phyloP scores from a whole-genome alignment of 2,329 filamentous ascomycete genomes.

The Colletotrichum coccodes region DNA sequence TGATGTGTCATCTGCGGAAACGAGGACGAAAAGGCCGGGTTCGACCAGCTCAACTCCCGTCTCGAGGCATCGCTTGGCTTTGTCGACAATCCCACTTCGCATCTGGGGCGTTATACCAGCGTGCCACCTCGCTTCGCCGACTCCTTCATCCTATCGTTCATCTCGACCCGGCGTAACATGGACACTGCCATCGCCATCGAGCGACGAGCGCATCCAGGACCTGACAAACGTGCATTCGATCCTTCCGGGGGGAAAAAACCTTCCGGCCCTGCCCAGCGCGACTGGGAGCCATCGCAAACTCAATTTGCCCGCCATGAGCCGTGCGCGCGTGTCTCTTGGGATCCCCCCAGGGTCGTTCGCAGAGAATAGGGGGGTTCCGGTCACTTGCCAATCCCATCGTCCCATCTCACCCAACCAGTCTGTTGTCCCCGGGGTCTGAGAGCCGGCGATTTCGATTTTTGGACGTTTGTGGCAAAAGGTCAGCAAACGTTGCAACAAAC shows the following conservation, averaged over 20 bases:
- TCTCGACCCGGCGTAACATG: background rate
- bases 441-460: background rate
- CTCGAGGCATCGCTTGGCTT: slow-evolving; percentile 23
- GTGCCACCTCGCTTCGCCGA: background rate
- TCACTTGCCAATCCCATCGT: background rate
- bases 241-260: background rate
- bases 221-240: slow-evolving; percentile 13
- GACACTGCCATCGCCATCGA: background rate
- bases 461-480: too few species aligned
- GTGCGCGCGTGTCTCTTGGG: background rate
- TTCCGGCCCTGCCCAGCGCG: background rate
- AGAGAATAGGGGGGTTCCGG: slow-evolving; percentile 22
- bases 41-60: slow-evolving; percentile 5
- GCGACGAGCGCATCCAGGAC: background rate
- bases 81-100: slow-evolving; percentile 18
- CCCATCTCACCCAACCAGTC: background rate
- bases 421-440: slow-evolving; percentile 8
- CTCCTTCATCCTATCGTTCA: background rate
- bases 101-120: slow-evolving; percentile 11
- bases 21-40: slow-evolving; percentile 9
- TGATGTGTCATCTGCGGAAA: background rate
- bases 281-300: background rate
- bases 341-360: slow-evolving; percentile 5
- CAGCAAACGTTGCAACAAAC: background rate
- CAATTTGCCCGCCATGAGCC: slow-evolving; percentile 5